Conservation (phyloP, 2,329 filamentous ascomycete genomes). For the Thermomyces lanuginosus region DNA sequence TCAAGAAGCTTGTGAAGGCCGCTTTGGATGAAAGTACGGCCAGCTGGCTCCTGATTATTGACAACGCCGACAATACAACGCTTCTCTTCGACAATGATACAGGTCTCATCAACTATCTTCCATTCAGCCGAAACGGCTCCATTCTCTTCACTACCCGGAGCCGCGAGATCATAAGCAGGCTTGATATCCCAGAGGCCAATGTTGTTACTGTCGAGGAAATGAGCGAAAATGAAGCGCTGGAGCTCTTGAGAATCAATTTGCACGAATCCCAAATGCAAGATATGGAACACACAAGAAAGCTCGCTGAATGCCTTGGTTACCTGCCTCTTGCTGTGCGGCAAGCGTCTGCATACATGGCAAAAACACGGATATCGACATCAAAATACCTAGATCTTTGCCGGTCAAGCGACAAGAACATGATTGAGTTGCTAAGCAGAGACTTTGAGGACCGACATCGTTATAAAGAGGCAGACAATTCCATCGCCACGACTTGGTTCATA, state of each 20-base stretch:
- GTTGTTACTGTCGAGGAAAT: no score
- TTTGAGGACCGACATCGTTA: slow-evolving; percentile 11
- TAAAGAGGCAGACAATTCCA: slow-evolving; percentile 9
- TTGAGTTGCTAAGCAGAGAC: slow-evolving; percentile 8
- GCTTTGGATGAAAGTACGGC: slow-evolving; percentile 5
- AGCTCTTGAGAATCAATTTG: no score
- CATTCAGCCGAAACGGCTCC: slow-evolving; percentile 8
- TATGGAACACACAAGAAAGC: no score
- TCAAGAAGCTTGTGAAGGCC: slow-evolving; percentile 5
- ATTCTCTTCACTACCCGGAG: not conserved
- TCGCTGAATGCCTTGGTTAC: no score
- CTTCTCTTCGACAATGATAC: slow-evolving; percentile 7
- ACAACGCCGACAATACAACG: slow-evolving; percentile 15
- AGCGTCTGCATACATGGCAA: no score
- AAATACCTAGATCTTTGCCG: slow-evolving; percentile 1
- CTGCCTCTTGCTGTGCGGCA: no score
- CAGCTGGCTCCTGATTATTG: slow-evolving; percentile 14
- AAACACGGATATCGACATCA: not conserved
- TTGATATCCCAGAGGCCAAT: no score
- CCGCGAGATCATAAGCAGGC: no score
- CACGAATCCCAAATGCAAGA: no score
- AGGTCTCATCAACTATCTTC: no score
- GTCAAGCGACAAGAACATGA: not conserved
- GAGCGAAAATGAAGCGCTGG: no score
- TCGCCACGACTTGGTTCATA: slow-evolving; percentile 14